Evolutionary conservation across 768 basidiomycete genomes (phyloP).

Genomic region (Psilocybe sp.): DNA sequence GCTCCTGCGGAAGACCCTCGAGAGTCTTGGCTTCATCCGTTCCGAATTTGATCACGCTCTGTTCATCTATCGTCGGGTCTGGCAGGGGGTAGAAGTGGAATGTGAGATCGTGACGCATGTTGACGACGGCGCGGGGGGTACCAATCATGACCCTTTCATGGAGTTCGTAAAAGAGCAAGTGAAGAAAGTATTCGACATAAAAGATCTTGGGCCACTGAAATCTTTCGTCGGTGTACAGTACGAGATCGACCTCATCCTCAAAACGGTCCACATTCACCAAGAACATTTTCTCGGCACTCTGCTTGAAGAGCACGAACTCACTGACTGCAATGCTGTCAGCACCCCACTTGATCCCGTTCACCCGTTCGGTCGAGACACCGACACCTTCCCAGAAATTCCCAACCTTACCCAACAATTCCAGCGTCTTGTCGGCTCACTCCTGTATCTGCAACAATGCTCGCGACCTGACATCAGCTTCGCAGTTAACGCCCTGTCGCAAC

Average conservation of each 20-base stretch:
- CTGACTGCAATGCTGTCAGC: slow-evolving; percentile 3
- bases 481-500: slow-evolving; percentile 6
- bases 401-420: slow-evolving; percentile 2
- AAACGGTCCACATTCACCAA: slow-evolving; percentile 11
- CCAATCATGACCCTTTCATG: slow-evolving; percentile 6
- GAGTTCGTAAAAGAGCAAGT: slow-evolving; percentile 16
- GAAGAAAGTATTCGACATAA: slow-evolving; percentile 19
- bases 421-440: slow-evolving; percentile 9
- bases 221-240: slow-evolving; percentile 19
- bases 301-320: slow-evolving; percentile 4
- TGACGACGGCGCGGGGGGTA: slow-evolving; percentile 7
- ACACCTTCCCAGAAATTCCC: not conserved
- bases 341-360: slow-evolving; percentile 5
- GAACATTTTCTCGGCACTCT: slow-evolving; percentile 2
- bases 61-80: slow-evolving; percentile 4
- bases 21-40: slow-evolving; percentile 4
- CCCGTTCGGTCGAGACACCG: slow-evolving; percentile 1
- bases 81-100: not conserved
- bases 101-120: slow-evolving; percentile 10
- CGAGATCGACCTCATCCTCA: not conserved
- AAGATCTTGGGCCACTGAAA: slow-evolving; percentile 21
- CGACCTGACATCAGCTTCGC: slow-evolving; percentile 11
- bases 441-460: slow-evolving; percentile 7
- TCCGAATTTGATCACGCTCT: slow-evolving; percentile 11
- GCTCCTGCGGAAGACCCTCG: slow-evolving; percentile 7